Conservation (phyloP, 352 stramenopile species). For the Phytopythium oedochilum region DNA sequence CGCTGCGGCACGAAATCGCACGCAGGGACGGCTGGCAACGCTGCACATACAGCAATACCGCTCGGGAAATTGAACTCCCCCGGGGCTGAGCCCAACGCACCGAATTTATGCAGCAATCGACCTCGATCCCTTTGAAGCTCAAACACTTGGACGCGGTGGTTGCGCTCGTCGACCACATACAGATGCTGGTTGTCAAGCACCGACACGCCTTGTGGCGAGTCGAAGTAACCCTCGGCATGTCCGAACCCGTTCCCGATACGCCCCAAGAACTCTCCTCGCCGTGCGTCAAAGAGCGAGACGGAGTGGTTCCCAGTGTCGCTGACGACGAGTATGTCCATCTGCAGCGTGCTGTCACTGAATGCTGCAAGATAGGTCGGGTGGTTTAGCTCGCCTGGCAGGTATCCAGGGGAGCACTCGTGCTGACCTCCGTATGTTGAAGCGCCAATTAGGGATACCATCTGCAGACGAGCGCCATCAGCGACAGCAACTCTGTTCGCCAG, state of each 20-base stretch:
- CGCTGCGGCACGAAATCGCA: conserved; percentile 50
- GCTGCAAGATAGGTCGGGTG: conserved; percentile 37
- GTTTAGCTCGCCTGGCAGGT: conserved; percentile 41
- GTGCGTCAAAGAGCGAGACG: conserved; percentile 48
- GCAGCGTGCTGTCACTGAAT: background rate
- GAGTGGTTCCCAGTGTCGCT: conserved; percentile 62
- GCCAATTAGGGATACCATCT: conserved; percentile 40
- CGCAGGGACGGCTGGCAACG: conserved; percentile 22
- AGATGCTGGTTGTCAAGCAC: conserved; percentile 35
- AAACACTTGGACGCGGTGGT: conserved; percentile 65
- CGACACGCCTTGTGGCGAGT: conserved; percentile 52
- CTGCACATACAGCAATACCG: conserved; percentile 32
- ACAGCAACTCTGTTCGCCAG: conserved; percentile 48
- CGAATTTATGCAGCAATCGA: conserved; percentile 24
- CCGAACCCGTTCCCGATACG: conserved; percentile 52
- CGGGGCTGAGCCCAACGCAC: conserved; percentile 17
- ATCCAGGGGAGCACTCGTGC: conserved; percentile 40
- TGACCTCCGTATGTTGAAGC: conserved; percentile 53
- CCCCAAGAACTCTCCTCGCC: conserved; percentile 20
- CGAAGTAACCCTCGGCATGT: conserved; percentile 36
- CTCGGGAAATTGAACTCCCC: conserved; percentile 50
- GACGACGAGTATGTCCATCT: conserved; percentile 22
- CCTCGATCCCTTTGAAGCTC: conserved; percentile 17
- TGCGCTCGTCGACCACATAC: conserved; percentile 60
- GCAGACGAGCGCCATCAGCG: conserved; percentile 13